phyloP scores from a whole-genome alignment of 225 moss, liverwort and hornwort genomes.

The Asterella californica region DNA sequence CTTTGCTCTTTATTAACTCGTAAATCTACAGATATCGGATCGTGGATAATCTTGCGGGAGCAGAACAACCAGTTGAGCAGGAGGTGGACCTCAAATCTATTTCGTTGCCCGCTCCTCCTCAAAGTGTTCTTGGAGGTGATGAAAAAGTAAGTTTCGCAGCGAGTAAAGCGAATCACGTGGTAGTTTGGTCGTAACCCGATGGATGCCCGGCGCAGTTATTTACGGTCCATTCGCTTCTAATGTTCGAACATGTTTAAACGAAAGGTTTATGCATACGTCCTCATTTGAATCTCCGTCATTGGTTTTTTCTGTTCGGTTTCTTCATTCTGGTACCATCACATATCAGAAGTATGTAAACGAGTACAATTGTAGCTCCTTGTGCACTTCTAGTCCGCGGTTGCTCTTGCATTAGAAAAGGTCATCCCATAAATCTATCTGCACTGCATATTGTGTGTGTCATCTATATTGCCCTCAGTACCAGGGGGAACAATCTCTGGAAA shows the following conservation, averaged over 20 bases:
- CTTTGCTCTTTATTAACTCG: neutral
- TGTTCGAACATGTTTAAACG: too few species aligned
- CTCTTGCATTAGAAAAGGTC: too few species aligned
- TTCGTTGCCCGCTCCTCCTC: constrained; percentile 80
- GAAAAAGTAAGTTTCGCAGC: constrained; percentile 43
- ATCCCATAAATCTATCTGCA: too few species aligned
- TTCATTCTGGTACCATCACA: neutral
- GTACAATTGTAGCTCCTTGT: too few species aligned
- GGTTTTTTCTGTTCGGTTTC: neutral
- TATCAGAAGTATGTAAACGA: neutral
- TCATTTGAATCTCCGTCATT: neutral
- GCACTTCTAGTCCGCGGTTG: too few species aligned
- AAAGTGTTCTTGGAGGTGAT: constrained; percentile 82
- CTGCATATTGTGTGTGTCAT: too few species aligned
- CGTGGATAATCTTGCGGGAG: constrained; percentile 85
- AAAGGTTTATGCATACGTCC: neutral
- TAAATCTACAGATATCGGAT: constrained; percentile 71
- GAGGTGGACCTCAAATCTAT: constrained; percentile 58
- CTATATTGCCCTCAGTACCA: too few species aligned
- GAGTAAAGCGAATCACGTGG: neutral
- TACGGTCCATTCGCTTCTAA: neutral
- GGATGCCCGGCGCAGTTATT: too few species aligned
- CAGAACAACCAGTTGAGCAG: constrained; percentile 59
- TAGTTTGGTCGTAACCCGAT: neutral
- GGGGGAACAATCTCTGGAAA: too few species aligned